Conservation (phyloP, 106 monocot species). For the Phalaenopsis equestris region DNA sequence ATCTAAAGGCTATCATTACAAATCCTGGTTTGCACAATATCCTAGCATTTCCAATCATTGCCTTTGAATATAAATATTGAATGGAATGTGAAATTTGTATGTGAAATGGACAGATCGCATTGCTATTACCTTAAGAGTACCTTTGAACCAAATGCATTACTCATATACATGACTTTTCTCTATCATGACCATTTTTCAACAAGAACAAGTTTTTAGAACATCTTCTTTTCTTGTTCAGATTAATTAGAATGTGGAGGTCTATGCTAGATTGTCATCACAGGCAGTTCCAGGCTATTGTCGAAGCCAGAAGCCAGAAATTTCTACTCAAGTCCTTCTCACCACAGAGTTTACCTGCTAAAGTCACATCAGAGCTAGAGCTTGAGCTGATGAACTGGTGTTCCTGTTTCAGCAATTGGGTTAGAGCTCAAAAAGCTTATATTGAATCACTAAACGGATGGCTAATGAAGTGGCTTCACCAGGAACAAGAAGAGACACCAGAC, state of each 20-base stretch:
- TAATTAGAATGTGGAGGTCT: slow-evolving; percentile 69
- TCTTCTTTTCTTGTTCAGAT: slow-evolving; percentile 26
- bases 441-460: slow-evolving; percentile 63
- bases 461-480: slow-evolving; percentile 52
- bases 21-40: too few species aligned
- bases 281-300: slow-evolving; percentile 60
- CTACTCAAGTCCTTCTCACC: slow-evolving; percentile 23
- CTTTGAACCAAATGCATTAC: not conserved
- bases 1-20: too few species aligned
- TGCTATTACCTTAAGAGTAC: not conserved
- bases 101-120: too few species aligned
- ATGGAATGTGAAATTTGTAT: too few species aligned
- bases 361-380: slow-evolving; percentile 45
- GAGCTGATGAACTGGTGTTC: slow-evolving; percentile 66
- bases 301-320: slow-evolving; percentile 44
- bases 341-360: slow-evolving; percentile 31
- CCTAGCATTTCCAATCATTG: too few species aligned
- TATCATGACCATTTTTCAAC: too few species aligned
- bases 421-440: slow-evolving; percentile 49
- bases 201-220: not conserved
- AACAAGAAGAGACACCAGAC: slow-evolving; percentile 61
- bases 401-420: slow-evolving; percentile 63
- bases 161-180: not conserved
- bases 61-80: too few species aligned
- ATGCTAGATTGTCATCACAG: slow-evolving; percentile 70